Evolutionary conservation across 2,329 filamentous ascomycete species (phyloP), one percentile per base, ranked within the genome.

Genomic region (Fonsecaea multimorphosa): DNA sequence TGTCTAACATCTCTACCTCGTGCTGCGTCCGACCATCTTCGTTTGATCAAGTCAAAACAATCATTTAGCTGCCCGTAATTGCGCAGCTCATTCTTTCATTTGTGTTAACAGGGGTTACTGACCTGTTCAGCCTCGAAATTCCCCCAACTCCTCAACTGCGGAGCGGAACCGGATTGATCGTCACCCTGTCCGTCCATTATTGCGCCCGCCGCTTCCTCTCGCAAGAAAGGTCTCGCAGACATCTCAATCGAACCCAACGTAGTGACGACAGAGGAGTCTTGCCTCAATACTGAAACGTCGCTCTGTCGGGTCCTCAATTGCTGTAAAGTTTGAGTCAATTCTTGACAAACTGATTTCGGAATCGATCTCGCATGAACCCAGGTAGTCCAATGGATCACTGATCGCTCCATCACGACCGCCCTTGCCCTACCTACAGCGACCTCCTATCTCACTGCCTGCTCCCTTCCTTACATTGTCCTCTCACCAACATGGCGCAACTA

Each of bases 381-480:
- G 40, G 11, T 6, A 40, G 14, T 38, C 52, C 36, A 51, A 67
- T 67, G 65, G 65, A 58, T 57, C 38, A 38, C 49, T 67, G 62
- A 61, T 52, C 31, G 44, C 22, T 52, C 31, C 2, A 36, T 24
- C 24, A 31, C 58, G 9, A 9, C n/a, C 38, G 44, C 22, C 14
- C 19, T 34, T 32, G n/a, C 31, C 27, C 40, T 46, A 16, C 56
- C 40, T 27, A 12, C 24, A 38, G 22, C 29, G 22, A 24, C 58
- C 27, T 51, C n/a, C 9, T 38, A 16, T 29, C 29, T 40, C 51
- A 31, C 6, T 51, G 9, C 59, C 19, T 51, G 14, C 57, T 16
- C 22, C 31, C 51, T 46, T 31, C 24, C 61, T 65, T 51, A 49
- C 61, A 64, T 61, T 67, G 38, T 67, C 67, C 16, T n/a, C 58